Conservation (phyloP, 2,329 filamentous ascomycete genomes). For the Fusarium sp. region DNA sequence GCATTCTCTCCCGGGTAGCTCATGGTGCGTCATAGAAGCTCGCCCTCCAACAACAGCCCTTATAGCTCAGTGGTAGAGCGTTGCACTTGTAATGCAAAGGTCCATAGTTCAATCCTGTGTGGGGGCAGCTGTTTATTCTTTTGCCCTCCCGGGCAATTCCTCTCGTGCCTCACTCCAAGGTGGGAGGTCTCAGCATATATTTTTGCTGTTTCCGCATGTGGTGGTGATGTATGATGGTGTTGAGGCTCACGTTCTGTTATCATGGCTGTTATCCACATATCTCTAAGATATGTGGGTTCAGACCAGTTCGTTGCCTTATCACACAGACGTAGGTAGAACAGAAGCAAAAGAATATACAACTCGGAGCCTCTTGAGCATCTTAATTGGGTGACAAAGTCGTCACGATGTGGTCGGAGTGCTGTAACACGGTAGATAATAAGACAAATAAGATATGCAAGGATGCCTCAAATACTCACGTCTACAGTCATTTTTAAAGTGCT, state of each 20-base stretch:
- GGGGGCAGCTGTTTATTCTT: slow-evolving; percentile 2
- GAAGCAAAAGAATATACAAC: not conserved
- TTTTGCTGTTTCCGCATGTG: not conserved
- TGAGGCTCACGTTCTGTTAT: not conserved
- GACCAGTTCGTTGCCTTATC: not conserved
- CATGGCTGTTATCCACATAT: not conserved
- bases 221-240: not conserved
- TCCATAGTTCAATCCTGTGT: slow-evolving; percentile 20
- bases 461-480: not conserved
- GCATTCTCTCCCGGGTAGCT: not conserved
- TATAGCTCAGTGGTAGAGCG: slow-evolving; percentile 20
- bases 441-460: not conserved
- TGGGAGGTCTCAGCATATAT: not conserved
- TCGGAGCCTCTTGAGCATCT: not conserved
- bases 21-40: not conserved
- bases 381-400: not conserved
- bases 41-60: slow-evolving; percentile 1
- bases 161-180: not conserved
- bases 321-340: not conserved
- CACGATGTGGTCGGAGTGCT: not conserved
- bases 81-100: slow-evolving; percentile 19
- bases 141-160: not conserved
- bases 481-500: not conserved
- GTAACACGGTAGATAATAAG: not conserved
- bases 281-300: not conserved